Percentiles rank a stretch among this genome's conserved stretches.
Conservation (phyloP, 2,329 filamentous ascomycete species). For the Chaetomiaceae sp. region DNA sequence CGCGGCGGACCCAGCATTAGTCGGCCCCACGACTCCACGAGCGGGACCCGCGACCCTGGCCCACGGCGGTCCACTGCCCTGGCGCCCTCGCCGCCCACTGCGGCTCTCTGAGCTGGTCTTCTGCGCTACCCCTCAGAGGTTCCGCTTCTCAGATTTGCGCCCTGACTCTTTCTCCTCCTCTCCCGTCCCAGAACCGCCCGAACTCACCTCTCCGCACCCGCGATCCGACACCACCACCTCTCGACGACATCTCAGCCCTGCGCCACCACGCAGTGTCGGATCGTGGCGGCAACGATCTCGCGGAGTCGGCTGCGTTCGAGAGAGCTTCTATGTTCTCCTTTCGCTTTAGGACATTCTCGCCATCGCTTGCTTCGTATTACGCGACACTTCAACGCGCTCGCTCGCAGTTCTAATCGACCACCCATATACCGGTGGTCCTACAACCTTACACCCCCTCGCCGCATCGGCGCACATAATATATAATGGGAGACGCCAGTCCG, state of each 20-base stretch:
- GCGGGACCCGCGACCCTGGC: constrained; percentile 12
- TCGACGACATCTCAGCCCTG: constrained; percentile 5
- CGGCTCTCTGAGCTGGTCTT: constrained; percentile 10
- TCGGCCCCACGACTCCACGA: constrained; percentile 17
- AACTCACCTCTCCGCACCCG: constrained; percentile 4
- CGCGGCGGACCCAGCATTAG: constrained; percentile 4
- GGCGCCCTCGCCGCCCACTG: constrained; percentile 14
- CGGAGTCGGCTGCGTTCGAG: constrained; percentile 14
- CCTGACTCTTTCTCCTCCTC: constrained; percentile 7
- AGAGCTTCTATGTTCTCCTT: constrained; percentile 1
- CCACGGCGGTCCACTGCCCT: constrained; percentile 7
- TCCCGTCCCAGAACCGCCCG: constrained; percentile 6
- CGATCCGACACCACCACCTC: constrained; percentile 2
- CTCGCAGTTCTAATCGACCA: constrained; percentile 5
- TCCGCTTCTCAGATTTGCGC: constrained; percentile 7
- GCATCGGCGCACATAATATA: constrained; percentile 3
- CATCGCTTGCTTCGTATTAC: constrained; percentile 6
- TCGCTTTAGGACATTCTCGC: constrained; percentile 8
- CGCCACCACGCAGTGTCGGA: constrained; percentile 12
- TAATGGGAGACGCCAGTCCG: constrained; percentile 20
- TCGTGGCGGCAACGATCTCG: constrained; percentile 14
- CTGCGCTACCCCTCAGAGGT: constrained; percentile 14
- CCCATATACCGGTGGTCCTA: too few species aligned
- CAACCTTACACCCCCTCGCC: background rate
- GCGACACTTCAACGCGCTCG: constrained; percentile 1